Evolutionary conservation across 2,329 filamentous ascomycete genomes (phyloP), one percentile per base, ranked within the genome.

Genomic region (Cordyceps sp.): DNA sequence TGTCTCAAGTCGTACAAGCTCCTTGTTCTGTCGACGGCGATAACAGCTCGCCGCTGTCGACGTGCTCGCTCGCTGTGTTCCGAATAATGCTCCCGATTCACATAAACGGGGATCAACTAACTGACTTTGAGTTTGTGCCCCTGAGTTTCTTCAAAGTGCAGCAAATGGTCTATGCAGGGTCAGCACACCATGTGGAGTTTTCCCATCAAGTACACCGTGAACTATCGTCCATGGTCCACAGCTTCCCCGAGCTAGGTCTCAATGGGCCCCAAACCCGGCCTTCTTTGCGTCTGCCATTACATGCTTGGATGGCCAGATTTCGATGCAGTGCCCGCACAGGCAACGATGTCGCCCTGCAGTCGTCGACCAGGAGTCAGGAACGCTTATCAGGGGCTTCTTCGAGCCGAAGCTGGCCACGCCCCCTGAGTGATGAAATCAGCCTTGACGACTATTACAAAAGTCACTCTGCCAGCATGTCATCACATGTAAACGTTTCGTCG

Each of bases 131-230:
- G 34, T 77, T 78, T 39, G 59, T 67, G 2, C 73, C 77, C 0
- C 54, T 80, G 20, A 65, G 55, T 28, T 72, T 81, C 40, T 80
- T 81, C 56, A 73, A 69, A 40, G 58, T 67, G 7, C 73, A 75
- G 36, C 78, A 82, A 48, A 65, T 76, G 38, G 62, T 70, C 0
- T 66, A 73, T 41, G 57, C 62, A 22, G 38, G 37, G n/a, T 42
- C 40, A 4, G 28, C 36, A 1, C 66, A 72, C 39, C 63, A 73
- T 28, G 60, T 69, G 5, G 63, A 62, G 3, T 81, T 82, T 42
- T 62, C 66, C 2, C 64, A 69, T 35, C 62, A 63, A 21, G 61
- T 77, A 3, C 67, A 74, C 42, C 63, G 68, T 37, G 75, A 80
- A 63, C 60, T 15, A 46, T 68, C 12, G 43, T 65, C 20, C 53